Percentiles rank a stretch among this genome's conserved stretches.
Conservation (phyloP, 225 moss, liverwort and hornwort species). For the Marchantia polymorpha region DNA sequence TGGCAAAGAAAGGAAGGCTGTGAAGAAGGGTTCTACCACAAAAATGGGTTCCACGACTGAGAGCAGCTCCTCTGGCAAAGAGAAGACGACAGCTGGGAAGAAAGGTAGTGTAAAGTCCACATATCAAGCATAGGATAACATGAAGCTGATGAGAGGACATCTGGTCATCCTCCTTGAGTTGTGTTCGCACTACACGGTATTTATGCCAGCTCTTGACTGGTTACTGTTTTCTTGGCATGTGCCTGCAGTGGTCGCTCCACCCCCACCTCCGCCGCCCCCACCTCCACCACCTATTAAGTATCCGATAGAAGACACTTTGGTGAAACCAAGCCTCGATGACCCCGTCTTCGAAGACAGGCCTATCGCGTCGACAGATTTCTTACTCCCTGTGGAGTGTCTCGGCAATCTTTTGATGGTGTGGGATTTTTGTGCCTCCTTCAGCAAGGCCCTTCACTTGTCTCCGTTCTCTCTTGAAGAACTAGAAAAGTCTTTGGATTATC, state of each 20-base stretch:
- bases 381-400: constrained; percentile 74
- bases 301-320: constrained; percentile 83
- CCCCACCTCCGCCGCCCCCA: constrained; percentile 21
- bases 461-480: constrained; percentile 85
- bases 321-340: constrained; percentile 68
- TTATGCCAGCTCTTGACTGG: too few species aligned
- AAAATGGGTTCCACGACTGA: background rate
- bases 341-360: constrained; percentile 71
- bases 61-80: constrained; percentile 1
- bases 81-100: constrained; percentile 6
- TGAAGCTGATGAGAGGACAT: background rate
- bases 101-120: constrained; percentile 8
- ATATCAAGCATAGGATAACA: background rate
- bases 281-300: constrained; percentile 58
- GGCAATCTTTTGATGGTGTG: constrained; percentile 90
- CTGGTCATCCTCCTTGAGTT: background rate
- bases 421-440: constrained; percentile 91
- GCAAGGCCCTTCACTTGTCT: constrained; percentile 81
- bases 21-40: background rate
- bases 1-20: constrained; percentile 1
- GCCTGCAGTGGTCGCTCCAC: constrained; percentile 28
- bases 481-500: constrained; percentile 89
- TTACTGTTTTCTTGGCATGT: background rate
- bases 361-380: constrained; percentile 82
- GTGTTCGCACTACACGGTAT: background rate